Evolutionary conservation across 1,284 basidiomycete species (phyloP), one percentile per base, ranked within the genome.

Genomic region (Marasmius oreades): DNA sequence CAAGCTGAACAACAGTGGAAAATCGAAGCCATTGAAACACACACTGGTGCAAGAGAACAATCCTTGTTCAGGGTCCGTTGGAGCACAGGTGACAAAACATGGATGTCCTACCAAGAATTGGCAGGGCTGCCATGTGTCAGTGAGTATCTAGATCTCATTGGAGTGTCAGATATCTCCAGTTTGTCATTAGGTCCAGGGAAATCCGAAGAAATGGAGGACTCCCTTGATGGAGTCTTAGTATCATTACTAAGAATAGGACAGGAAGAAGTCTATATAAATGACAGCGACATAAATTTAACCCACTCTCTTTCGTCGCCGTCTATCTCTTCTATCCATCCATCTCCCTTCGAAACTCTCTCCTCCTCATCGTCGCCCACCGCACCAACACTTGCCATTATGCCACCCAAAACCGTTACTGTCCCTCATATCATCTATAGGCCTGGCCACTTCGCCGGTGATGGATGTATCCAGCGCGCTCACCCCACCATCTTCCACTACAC

Each of bases 41-140:
- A 68, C 50, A 24, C 53, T 3, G 64, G 66, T 0, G 59, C 58
- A 22, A 60, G 60, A 2, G 23, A 26, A 24, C 47, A 58, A 3
- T 39, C 57, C 0, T 20, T 55, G 16, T 68, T 69, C 42, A 39
- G 65, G 45, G 44, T 68, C 0, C 16, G 50, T 6, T 70, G 68
- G 68, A 59, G 55, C 42, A 36, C 57, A 0, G 67, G 68, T 10
- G 66, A 70, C 43, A 43, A 18, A 1, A 63, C 62, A 12, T 70
- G 68, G 67, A 33, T 67, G 24, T 52, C 58, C 1, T 60, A 62
- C 20, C 11, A 18, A 1, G 44, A 61, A 28, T 34, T 61, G 14
- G 52, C 56, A n/a, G 53, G 59, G n/a, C 50, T 63, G 5, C 51
- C 55, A 5, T 56, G 59, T 2, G 43, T 66, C 12, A 28, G 47